Evolutionary conservation across 2,329 filamentous ascomycete genomes (phyloP).

Genomic region (Neonectria ditissima): DNA sequence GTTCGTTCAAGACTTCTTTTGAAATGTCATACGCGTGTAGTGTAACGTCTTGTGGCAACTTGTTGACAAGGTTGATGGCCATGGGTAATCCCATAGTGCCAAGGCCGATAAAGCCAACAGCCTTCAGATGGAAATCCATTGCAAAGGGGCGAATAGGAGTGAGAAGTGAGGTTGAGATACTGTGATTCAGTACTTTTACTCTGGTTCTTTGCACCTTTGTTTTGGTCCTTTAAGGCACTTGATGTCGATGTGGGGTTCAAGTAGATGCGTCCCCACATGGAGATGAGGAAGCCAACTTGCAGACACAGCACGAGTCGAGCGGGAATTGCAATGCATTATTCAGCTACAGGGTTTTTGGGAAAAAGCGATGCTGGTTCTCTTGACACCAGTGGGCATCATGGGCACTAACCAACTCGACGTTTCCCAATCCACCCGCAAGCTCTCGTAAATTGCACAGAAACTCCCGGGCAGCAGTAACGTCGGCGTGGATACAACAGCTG

Average conservation of each 20-base stretch:
- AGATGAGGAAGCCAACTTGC: neutral
- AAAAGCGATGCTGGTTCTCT: neutral
- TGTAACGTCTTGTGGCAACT: neutral
- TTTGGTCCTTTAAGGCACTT: neutral
- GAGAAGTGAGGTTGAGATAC: neutral
- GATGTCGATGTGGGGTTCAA: neutral
- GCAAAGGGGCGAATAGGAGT: neutral
- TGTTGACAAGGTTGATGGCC: slow-evolving; percentile 15
- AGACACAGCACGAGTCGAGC: neutral
- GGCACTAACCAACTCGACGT: neutral
- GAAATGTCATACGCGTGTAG: slow-evolving; percentile 14
- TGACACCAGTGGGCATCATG: neutral
- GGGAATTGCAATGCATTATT: neutral
- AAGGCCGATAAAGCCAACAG: slow-evolving; percentile 19
- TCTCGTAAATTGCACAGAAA: neutral
- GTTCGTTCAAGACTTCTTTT: neutral
- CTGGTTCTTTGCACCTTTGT: neutral
- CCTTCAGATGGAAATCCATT: neutral
- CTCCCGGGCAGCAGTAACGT: neutral
- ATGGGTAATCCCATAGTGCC: slow-evolving; percentile 24
- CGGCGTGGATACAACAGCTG: neutral
- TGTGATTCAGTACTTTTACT: neutral
- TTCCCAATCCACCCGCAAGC: neutral
- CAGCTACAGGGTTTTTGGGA: neutral
- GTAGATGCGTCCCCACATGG: neutral